phyloP scores from a whole-genome alignment of 2,329 filamentous ascomycete genomes.

The Fusarium protoensiforme region DNA sequence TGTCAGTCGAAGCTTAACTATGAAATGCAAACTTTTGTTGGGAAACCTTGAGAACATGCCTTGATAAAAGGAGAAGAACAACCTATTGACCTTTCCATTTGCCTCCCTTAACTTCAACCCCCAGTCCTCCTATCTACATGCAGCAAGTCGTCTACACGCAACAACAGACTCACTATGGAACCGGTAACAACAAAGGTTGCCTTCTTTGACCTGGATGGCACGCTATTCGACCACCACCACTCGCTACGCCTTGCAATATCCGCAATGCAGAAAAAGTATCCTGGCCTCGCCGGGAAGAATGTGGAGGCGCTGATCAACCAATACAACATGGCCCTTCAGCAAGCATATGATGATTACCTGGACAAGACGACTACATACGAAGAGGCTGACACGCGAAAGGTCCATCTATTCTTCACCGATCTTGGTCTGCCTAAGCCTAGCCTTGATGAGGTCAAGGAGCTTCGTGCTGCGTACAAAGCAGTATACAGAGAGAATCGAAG shows the following conservation, averaged over 20 bases:
- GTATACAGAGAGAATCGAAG: slow-evolving; percentile 6
- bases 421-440: not conserved
- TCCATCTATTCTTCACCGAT: not conserved
- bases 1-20: not conserved
- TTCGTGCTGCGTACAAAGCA: slow-evolving; percentile 5
- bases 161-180: not conserved
- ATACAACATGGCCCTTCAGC: slow-evolving; percentile 2
- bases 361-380: not conserved
- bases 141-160: not conserved
- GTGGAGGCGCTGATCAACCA: not conserved
- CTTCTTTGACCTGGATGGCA: slow-evolving; percentile 23
- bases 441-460: not conserved
- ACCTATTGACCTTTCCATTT: not conserved
- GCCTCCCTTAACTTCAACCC: no score
- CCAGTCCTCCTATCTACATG: no score
- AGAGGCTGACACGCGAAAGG: not conserved
- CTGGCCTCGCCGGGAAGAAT: fast-evolving
- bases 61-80: no score
- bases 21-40: not conserved
- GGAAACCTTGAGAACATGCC: not conserved
- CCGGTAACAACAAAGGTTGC: not conserved
- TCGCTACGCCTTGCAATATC: not conserved
- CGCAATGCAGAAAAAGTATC: not conserved
- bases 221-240: slow-evolving; percentile 12
- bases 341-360: slow-evolving; percentile 1